phyloP scores from a whole-genome alignment of 2,329 filamentous ascomycete species.

The Aspergillus calidoustus region DNA sequence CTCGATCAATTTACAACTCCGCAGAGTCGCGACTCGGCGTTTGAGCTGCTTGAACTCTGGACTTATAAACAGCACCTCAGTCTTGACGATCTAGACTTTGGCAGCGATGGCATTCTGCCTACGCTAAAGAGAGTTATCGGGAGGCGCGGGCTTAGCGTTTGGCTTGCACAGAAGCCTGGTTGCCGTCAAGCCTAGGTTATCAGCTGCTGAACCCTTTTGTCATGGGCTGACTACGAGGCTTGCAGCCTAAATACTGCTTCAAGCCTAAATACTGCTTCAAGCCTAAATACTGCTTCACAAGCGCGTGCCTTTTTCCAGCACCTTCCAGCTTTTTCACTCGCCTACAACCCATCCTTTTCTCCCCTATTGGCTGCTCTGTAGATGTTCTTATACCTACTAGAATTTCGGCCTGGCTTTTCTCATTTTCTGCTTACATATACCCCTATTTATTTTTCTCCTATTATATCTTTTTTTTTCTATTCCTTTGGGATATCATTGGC shows the following conservation, averaged over 20 bases:
- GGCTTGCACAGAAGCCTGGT: slow-evolving; percentile 46
- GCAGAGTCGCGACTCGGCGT: slow-evolving; percentile 21
- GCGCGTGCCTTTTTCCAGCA: neutral
- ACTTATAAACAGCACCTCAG: slow-evolving; percentile 53
- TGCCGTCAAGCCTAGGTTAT: slow-evolving; percentile 17
- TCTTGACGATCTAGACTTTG: slow-evolving; percentile 58
- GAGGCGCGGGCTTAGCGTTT: slow-evolving; percentile 54
- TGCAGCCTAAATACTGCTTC: too few species aligned
- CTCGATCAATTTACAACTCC: slow-evolving; percentile 43
- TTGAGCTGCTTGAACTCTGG: slow-evolving; percentile 48
- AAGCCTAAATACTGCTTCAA: too few species aligned
- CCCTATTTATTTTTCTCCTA: neutral
- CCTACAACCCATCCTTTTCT: neutral
- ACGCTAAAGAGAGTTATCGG: slow-evolving; percentile 54
- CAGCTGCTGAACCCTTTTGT: slow-evolving; percentile 2
- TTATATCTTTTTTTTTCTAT: neutral
- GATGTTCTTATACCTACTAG: neutral
- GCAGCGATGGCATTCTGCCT: slow-evolving; percentile 50
- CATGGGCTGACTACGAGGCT: neutral
- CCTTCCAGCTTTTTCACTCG: neutral
- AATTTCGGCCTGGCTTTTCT: neutral
- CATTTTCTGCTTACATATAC: neutral
- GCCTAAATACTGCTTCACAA: neutral
- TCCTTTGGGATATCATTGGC: slow-evolving; percentile 4
- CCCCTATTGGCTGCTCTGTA: slow-evolving; percentile 4